Conservation (phyloP, 805 yeast species). For the Yarrowia osloensis region DNA sequence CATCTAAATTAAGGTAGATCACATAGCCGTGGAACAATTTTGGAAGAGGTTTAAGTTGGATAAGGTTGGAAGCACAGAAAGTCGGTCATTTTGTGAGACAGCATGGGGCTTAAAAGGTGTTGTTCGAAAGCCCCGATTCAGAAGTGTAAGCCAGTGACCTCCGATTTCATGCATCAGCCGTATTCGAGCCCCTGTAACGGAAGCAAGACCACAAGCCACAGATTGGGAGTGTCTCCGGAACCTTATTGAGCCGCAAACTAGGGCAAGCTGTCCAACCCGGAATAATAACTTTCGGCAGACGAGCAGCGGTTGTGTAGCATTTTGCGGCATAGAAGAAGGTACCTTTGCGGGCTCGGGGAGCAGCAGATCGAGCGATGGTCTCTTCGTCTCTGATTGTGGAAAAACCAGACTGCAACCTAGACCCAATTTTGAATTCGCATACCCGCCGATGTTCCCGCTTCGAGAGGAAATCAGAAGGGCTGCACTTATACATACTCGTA, state of each 20-base stretch:
- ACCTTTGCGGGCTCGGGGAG: no score
- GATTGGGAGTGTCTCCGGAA: background rate
- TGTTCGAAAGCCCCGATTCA: background rate
- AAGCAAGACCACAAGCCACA: background rate
- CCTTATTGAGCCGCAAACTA: background rate
- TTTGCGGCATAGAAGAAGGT: no score
- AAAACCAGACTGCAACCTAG: no score
- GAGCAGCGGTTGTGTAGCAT: no score
- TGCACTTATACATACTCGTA: no score
- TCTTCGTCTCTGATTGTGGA: no score
- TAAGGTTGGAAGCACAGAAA: background rate
- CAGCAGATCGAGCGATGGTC: no score
- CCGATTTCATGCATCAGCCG: background rate
- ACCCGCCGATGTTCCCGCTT: no score
- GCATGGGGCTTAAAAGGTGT: background rate
- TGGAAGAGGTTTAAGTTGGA: background rate
- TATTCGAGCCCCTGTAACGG: background rate
- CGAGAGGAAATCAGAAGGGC: no score
- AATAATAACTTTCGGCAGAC: background rate
- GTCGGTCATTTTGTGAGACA: background rate
- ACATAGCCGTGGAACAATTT: slow-evolving; percentile 1
- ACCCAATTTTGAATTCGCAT: no score
- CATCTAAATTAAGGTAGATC: background rate
- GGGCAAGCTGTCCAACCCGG: background rate
- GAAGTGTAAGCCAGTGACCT: background rate